Percentiles rank a stretch among this genome's conserved stretches.
Conservation (phyloP, 1,284 basidiomycete genomes). For the Chalciporus piperatoides region DNA sequence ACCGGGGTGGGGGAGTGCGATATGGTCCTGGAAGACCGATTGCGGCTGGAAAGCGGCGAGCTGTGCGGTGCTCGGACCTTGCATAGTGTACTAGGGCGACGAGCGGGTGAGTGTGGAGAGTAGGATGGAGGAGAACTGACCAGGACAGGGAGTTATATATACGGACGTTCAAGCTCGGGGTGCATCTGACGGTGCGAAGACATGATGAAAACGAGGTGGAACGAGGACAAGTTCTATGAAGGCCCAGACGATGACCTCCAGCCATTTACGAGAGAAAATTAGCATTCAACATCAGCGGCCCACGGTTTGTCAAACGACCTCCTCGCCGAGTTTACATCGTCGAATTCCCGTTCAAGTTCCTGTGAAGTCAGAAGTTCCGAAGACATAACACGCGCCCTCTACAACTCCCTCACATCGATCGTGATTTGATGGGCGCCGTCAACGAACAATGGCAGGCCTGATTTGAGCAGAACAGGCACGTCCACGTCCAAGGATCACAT, state of each 20-base stretch:
- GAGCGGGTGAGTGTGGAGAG: not conserved
- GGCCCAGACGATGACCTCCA: constrained; percentile 13
- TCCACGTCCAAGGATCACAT: not conserved
- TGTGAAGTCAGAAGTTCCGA: constrained; percentile 15
- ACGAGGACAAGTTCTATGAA: constrained; percentile 19
- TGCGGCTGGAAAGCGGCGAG: constrained; percentile 15
- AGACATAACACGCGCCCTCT: constrained; percentile 14
- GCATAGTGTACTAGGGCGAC: constrained; percentile 9
- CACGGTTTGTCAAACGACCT: not conserved
- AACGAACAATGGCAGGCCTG: constrained; percentile 6
- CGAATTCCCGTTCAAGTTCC: constrained; percentile 12
- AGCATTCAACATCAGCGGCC: constrained; percentile 30
- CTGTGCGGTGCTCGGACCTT: constrained; percentile 8
- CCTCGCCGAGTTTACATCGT: constrained; percentile 1
- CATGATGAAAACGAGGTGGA: constrained; percentile 6
- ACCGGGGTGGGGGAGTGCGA: constrained; percentile 6
- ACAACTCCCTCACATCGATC: constrained; percentile 21
- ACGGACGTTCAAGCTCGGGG: not conserved
- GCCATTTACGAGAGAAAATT: constrained; percentile 20
- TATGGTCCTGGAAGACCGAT: constrained; percentile 9
- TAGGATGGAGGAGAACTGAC: not conserved
- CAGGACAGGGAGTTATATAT: constrained; percentile 23
- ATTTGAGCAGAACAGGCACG: constrained; percentile 6
- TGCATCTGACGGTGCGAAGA: constrained; percentile 11
- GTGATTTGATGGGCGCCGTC: constrained; percentile 22